Evolutionary conservation across 441 rosid genomes (phyloP).

Genomic region (Bruguiera hainesii): DNA sequence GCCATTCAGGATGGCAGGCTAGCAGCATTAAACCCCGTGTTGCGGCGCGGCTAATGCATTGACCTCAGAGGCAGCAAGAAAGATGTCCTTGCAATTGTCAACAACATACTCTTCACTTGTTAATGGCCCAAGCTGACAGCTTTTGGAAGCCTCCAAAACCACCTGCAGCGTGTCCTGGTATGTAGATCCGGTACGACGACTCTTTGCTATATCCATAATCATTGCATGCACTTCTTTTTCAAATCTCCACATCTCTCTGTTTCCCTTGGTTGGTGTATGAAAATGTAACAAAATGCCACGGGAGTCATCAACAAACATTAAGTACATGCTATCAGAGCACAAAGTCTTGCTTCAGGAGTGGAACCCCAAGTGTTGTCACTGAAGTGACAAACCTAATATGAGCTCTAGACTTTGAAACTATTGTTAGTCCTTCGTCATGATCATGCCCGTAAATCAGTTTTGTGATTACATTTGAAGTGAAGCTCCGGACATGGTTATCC

Average conservation of each 20-base stretch:
- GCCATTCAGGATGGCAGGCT: constrained; percentile 21
- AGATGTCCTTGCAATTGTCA: constrained; percentile 30
- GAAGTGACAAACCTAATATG: not conserved
- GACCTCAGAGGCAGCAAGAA: constrained; percentile 21
- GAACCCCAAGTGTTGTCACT: not conserved
- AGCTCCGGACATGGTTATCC: constrained; percentile 15
- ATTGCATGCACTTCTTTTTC: constrained; percentile 8
- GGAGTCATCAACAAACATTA: too few species aligned
- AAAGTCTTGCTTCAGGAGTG: not conserved
- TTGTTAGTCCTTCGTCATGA: constrained; percentile 3
- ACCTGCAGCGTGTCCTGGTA: constrained; percentile 11
- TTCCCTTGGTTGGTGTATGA: not conserved
- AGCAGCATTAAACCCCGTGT: constrained; percentile 26
- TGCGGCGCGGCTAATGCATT: constrained; percentile 19
- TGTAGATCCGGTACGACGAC: not conserved
- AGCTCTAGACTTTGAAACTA: not conserved
- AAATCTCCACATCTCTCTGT: constrained; percentile 3
- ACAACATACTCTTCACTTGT: constrained; percentile 19
- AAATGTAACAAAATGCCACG: not conserved
- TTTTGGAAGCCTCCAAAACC: constrained; percentile 10
- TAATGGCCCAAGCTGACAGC: not conserved
- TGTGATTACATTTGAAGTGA: constrained; percentile 13
- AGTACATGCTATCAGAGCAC: too few species aligned
- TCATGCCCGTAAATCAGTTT: constrained; percentile 15
- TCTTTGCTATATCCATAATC: constrained; percentile 11